phyloP scores from a whole-genome alignment of 2,329 filamentous ascomycete species.

The Colletotrichum sp. region DNA sequence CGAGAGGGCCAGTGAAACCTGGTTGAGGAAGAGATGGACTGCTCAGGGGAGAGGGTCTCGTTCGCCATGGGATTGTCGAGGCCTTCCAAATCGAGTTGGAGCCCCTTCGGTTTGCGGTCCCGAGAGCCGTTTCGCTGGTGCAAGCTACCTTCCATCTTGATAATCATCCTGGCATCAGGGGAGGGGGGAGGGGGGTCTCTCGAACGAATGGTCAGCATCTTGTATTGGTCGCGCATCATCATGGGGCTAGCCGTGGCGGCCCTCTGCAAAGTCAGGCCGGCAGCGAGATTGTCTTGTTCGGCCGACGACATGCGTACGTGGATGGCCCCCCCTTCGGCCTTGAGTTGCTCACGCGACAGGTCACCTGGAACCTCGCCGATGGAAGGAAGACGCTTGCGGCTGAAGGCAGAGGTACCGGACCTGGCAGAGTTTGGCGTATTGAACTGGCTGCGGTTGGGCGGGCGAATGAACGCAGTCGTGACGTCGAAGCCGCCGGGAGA shows the following conservation, averaged over 20 bases:
- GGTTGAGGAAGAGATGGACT: constrained; percentile 57
- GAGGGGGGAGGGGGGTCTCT: constrained; percentile 68
- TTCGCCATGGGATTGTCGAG: constrained; percentile 47
- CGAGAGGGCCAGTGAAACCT: constrained; percentile 61
- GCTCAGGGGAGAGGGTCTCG: constrained; percentile 63
- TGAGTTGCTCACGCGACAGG: constrained; percentile 30
- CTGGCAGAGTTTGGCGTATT: constrained; percentile 73
- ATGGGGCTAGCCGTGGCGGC: constrained; percentile 73
- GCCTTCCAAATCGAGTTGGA: constrained; percentile 62
- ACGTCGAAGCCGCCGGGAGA: constrained; percentile 73
- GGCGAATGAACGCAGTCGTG: constrained; percentile 71
- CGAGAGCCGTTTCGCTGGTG: constrained; percentile 73
- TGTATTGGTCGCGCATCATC: constrained; percentile 56
- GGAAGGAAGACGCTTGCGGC: constrained; percentile 72
- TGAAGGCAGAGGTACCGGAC: constrained; percentile 62
- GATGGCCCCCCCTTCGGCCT: constrained; percentile 14
- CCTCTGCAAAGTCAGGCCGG: constrained; percentile 59
- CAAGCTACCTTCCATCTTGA: constrained; percentile 65
- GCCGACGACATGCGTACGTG: constrained; percentile 42
- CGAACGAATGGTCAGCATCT: constrained; percentile 28
- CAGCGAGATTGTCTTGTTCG: constrained; percentile 46
- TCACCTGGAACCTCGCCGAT: constrained; percentile 71
- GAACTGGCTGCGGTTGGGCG: constrained; percentile 70
- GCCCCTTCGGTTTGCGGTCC: constrained; percentile 77
- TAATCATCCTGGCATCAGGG: constrained; percentile 60